Evolutionary conservation across 352 stramenopile species (phyloP).

Genomic region (Phytophthora kernoviae): DNA sequence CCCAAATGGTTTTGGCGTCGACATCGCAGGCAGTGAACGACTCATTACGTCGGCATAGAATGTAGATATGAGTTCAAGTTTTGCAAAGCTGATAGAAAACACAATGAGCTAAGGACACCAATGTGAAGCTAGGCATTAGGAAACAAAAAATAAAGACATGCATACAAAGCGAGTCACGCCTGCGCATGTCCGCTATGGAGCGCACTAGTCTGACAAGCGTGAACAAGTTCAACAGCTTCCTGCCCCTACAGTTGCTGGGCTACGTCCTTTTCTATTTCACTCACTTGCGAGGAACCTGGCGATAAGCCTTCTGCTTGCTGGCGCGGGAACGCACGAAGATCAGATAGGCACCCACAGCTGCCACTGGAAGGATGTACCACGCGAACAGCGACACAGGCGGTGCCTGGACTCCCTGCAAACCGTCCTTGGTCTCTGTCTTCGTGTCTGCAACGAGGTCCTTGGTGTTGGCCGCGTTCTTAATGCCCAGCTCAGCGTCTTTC

Average conservation of each 20-base stretch:
- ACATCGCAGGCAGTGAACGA: conserved; percentile 33
- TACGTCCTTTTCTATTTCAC: conserved; percentile 19
- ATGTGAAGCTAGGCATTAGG: conserved; percentile 4
- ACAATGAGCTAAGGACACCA: background rate
- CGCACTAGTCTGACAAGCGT: background rate
- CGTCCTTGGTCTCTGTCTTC: conserved; percentile 46
- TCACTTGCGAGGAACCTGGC: conserved; percentile 38
- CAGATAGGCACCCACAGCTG: conserved; percentile 67
- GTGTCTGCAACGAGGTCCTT: conserved; percentile 42
- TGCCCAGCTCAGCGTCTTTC: conserved; percentile 71
- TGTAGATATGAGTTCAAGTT: background rate
- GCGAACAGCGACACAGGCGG: conserved; percentile 75
- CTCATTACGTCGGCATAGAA: conserved; percentile 18
- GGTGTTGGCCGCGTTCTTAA: conserved; percentile 68
- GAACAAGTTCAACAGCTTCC: background rate
- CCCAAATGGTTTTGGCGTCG: conserved; percentile 63
- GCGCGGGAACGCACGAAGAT: conserved; percentile 60
- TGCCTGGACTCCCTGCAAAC: conserved; percentile 48
- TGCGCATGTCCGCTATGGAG: conserved; percentile 4
- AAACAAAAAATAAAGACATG: conserved; percentile 10
- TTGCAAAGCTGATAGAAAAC: conserved; percentile 2
- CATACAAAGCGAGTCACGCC: conserved; percentile 7
- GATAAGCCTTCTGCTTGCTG: conserved; percentile 42
- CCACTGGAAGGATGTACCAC: conserved; percentile 81
- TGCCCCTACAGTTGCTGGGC: conserved; percentile 1